Evolutionary conservation across 1,284 basidiomycete species (phyloP), one percentile per base, ranked within the genome.

Genomic region (Fomitopsis palustris): DNA sequence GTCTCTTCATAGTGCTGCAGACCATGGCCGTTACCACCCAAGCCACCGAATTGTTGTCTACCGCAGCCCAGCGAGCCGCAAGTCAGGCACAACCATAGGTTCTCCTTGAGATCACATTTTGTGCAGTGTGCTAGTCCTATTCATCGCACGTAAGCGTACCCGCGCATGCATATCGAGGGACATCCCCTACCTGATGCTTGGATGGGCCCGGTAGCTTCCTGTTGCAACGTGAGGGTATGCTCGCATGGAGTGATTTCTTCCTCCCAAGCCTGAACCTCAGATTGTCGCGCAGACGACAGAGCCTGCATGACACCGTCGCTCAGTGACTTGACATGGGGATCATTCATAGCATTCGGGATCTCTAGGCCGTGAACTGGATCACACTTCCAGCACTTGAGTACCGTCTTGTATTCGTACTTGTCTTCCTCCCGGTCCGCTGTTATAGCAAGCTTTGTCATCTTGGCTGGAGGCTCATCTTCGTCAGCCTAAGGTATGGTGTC

Each of bases 41-140:
- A 63, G 0, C 94, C 95, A 7, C 95, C 96, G 64, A 83, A 95
- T 67, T 96, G 95, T 60, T 89, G 75, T 37, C 96, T 81, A 1
- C 97, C 96, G 65, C 96, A 99, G 5, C 93, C 94, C 27, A 98
- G 84, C n/a, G 87, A 82, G n/a, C 96, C 96, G 66, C 96, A 98
- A 0, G 90, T 89, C 35, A 99, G 78, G 68, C 96, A 99, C 2
- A 99, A 83, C 96, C 96, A 99, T 1, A 99, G 79, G 69, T 98
- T 99, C 58, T 90, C 86, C 42, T 85, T 92, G 38, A 97, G 81
- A 33, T 91, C 86, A 72, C 95, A 97, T 29, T 83, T 79, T 0
- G 80, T 75, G 69, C 93, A 96, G 61, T 90, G 86, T 0, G 90
- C 87, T 0, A 92, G 81, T 17, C 90, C 91, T 89, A 73, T n/a